phyloP scores from a whole-genome alignment of 2,329 filamentous ascomycete genomes.

The Fusarium sp. region DNA sequence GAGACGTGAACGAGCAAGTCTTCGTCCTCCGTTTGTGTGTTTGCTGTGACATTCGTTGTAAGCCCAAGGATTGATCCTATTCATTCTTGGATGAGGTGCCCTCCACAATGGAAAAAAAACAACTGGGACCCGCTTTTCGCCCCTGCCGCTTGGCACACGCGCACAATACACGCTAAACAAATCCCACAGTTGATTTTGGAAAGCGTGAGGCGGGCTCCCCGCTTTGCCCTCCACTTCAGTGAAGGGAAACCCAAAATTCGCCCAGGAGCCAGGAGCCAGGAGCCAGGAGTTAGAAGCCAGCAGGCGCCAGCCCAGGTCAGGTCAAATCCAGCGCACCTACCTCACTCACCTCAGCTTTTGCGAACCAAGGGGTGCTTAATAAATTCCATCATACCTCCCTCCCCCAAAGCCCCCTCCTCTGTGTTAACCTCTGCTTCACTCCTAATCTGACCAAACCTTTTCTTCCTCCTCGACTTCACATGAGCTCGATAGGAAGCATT shows the following conservation, averaged over 20 bases:
- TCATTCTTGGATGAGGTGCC: neutral
- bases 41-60: neutral
- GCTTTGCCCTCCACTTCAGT: conserved; percentile 18
- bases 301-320: neutral
- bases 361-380: neutral
- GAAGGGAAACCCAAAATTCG: conserved; percentile 29
- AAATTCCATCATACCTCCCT: conserved; percentile 31
- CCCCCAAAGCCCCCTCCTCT: conserved; percentile 1
- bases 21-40: neutral
- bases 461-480: conserved; percentile 18
- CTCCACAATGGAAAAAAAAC: neutral
- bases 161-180: neutral
- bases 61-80: neutral
- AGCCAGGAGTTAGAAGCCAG: neutral
- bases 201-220: conserved; percentile 6
- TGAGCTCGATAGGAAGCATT: conserved; percentile 35
- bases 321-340: neutral
- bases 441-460: neutral
- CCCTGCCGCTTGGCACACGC: conserved; percentile 24
- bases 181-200: conserved; percentile 1
- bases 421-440: neutral
- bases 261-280: neutral
- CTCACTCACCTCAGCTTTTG: neutral
- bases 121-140: conserved; percentile 13
- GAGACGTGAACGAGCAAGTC: neutral